Conservation (phyloP, 2,329 filamentous ascomycete species). For the Capronia coronata region DNA sequence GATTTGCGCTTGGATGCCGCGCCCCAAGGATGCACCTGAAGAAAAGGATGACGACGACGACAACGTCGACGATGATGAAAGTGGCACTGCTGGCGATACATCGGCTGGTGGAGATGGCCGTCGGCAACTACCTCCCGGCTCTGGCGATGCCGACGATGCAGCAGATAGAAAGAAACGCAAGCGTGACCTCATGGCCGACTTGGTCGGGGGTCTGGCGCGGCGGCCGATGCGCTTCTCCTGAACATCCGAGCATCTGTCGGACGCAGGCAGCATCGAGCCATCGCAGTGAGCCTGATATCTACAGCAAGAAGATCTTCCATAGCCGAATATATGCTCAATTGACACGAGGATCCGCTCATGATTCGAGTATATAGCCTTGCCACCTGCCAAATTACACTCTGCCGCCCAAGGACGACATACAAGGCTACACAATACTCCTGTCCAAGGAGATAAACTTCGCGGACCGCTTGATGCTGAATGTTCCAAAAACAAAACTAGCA, state of each 20-base stretch:
- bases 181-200: slow-evolving; percentile 69
- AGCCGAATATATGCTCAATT: too few relatives aligned
- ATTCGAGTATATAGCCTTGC: too few relatives aligned
- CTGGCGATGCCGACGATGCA: slow-evolving; percentile 30
- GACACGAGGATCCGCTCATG: too few relatives aligned
- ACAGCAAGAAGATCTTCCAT: too few relatives aligned
- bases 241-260: not conserved
- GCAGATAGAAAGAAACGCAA: slow-evolving; percentile 56
- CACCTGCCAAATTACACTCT: too few relatives aligned
- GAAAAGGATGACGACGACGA: slow-evolving; percentile 37
- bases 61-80: too few relatives aligned
- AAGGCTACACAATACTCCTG: not conserved
- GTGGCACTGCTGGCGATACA: too few relatives aligned
- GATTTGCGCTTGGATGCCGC: slow-evolving; percentile 65
- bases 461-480: not conserved
- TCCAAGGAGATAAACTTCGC: not conserved
- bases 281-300: too few relatives aligned
- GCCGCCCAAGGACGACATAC: too few relatives aligned
- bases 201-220: slow-evolving; percentile 70
- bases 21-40: slow-evolving; percentile 44
- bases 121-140: not conserved
- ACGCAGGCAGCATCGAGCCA: too few relatives aligned
- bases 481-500: not conserved
- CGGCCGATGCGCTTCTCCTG: slow-evolving; percentile 59
- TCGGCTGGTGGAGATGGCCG: not conserved